Evolutionary conservation across 192 early-diverging fungal genomes (phyloP).

Genomic region (Coemansia sp.): DNA sequence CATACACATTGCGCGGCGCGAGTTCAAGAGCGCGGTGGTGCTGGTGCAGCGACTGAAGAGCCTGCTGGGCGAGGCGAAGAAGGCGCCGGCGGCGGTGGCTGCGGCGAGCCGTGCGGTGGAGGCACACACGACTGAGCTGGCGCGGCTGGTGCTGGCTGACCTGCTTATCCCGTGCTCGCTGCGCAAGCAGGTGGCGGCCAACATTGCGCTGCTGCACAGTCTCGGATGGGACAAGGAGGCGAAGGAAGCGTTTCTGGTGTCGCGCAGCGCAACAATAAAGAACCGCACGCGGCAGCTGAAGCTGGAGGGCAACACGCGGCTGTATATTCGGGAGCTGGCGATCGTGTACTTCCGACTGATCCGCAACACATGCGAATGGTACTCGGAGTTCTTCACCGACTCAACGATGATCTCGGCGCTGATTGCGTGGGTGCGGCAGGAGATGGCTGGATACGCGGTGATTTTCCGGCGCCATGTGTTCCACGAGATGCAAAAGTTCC

Average conservation of each 20-base stretch:
- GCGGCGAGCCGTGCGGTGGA: conserved; percentile 34
- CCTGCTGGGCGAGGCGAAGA: conserved; percentile 17
- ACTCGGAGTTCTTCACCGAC: conserved; percentile 82
- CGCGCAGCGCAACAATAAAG: conserved; percentile 75
- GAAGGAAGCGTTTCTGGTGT: conserved; percentile 80
- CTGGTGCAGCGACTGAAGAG: conserved; percentile 37
- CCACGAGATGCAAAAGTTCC: conserved; percentile 71
- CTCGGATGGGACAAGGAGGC: conserved; percentile 68
- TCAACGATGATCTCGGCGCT: conserved; percentile 89
- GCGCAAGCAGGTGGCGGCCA: conserved; percentile 75
- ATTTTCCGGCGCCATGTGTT: conserved; percentile 93
- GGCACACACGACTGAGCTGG: conserved; percentile 50
- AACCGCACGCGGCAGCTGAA: conserved; percentile 68
- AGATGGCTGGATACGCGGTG: conserved; percentile 80
- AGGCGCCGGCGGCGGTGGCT: conserved; percentile 12
- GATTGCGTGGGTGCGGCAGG: conserved; percentile 87
- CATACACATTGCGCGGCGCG: conserved; percentile 88
- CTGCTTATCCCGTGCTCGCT: conserved; percentile 79
- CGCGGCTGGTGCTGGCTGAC: conserved; percentile 63
- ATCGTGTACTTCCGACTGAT: conserved; percentile 88
- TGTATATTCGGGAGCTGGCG: conserved; percentile 84
- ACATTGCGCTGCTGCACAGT: conserved; percentile 77
- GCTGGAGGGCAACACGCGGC: conserved; percentile 84
- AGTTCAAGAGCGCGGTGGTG: conserved; percentile 81
- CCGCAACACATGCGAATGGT: conserved; percentile 97